Percentiles rank a stretch among this genome's conserved stretches.
phyloP scores from a whole-genome alignment of 2,329 filamentous ascomycete species.

The Pyrenophora graminea region DNA sequence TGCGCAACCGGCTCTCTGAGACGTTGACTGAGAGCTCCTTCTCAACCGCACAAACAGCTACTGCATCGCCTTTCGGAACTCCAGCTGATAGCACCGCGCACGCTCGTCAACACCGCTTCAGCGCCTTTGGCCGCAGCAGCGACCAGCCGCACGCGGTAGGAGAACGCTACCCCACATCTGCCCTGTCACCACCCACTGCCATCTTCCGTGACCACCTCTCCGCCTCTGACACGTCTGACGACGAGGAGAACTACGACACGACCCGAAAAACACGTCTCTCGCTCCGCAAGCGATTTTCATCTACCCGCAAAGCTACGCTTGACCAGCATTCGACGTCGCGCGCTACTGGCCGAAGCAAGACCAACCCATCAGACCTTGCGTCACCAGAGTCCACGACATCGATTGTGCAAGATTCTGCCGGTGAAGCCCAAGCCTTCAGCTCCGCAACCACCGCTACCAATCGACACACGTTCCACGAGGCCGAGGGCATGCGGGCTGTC shows the following conservation, averaged over 20 bases:
- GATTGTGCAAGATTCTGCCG: conserved; percentile 23
- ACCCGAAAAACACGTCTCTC: conserved; percentile 30
- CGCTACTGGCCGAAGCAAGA: conserved; percentile 15
- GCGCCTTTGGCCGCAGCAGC: conserved; percentile 27
- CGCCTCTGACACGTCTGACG: conserved; percentile 33
- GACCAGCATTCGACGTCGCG: conserved; percentile 10
- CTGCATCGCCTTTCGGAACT: conserved; percentile 20
- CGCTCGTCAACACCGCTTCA: conserved; percentile 24
- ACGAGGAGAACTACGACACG: conserved; percentile 31
- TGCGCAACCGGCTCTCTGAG: conserved; percentile 36
- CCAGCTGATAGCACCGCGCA: conserved; percentile 18
- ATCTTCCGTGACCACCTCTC: conserved; percentile 34
- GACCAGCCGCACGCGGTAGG: conserved; percentile 47
- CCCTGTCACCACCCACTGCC: conserved; percentile 48
- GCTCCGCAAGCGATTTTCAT: conserved; percentile 31
- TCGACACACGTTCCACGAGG: conserved; percentile 32
- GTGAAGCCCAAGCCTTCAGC: conserved; percentile 25
- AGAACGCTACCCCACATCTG: conserved; percentile 56
- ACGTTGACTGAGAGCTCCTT: conserved; percentile 30
- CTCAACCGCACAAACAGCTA: conserved; percentile 16
- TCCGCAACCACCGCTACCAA: conserved; percentile 17
- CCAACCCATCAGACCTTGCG: conserved; percentile 18
- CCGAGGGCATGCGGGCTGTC: conserved; percentile 29
- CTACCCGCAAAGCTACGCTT: conserved; percentile 20
- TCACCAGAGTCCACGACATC: conserved; percentile 18